Conservation (phyloP, 352 stramenopile species). For the Poterioochromonas sp. region DNA sequence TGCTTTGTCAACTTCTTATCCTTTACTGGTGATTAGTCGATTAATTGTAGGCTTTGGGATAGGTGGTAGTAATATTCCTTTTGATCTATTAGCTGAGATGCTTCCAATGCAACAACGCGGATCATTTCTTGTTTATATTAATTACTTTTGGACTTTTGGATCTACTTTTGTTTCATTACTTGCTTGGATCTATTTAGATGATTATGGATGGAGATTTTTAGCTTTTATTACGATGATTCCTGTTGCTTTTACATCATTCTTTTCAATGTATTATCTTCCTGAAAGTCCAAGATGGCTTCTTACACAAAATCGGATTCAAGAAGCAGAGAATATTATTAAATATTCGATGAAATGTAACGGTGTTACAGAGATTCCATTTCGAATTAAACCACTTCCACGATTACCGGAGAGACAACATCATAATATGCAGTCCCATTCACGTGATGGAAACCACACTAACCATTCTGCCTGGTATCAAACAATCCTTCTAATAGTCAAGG, state of each 20-base stretch:
- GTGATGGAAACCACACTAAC: not conserved
- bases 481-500: not conserved
- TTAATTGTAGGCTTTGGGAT: slow-evolving; percentile 41
- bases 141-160: slow-evolving; percentile 25
- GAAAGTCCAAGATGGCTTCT: slow-evolving; percentile 19
- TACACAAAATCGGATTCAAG: not conserved
- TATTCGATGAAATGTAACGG: not conserved
- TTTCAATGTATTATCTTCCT: not conserved
- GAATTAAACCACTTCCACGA: not conserved
- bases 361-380: not conserved
- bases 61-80: slow-evolving; percentile 4
- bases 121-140: not conserved
- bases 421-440: not conserved
- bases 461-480: not conserved
- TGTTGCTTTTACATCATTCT: not conserved
- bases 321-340: not conserved
- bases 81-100: slow-evolving; percentile 24
- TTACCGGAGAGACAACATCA: not conserved
- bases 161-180: slow-evolving; percentile 2
- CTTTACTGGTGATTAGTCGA: slow-evolving; percentile 36
- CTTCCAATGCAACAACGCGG: not conserved
- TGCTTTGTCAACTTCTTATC: too few species aligned
- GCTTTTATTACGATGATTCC: slow-evolving; percentile 1
- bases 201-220: not conserved
- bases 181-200: not conserved